These are phyloP conservation scores for Globisporangium camurandrum DNA, from an alignment of 352 stramenopile genomes.

Conservation along the genomic window DNA sequence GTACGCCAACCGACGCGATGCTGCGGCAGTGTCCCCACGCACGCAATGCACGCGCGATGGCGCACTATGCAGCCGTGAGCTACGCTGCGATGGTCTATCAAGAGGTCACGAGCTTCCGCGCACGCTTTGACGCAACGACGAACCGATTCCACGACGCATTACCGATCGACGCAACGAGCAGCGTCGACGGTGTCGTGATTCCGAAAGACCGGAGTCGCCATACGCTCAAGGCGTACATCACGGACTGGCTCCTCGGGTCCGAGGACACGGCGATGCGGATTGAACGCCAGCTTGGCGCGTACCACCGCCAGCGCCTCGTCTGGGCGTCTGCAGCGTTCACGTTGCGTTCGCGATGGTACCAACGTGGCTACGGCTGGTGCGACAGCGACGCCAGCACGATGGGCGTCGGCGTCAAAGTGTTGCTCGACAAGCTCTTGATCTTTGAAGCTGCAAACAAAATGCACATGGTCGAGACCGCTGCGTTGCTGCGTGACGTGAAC, in stretches of 20 bases:
- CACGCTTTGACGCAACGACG: slow-evolving; percentile 30
- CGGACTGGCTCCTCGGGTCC: slow-evolving; percentile 55
- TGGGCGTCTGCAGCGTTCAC: slow-evolving; percentile 55
- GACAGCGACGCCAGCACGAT: slow-evolving; percentile 36
- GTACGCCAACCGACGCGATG: slow-evolving; percentile 36
- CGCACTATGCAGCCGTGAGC: slow-evolving; percentile 56
- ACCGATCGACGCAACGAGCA: slow-evolving; percentile 30
- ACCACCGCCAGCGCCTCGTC: slow-evolving; percentile 40
- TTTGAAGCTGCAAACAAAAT: slow-evolving; percentile 69
- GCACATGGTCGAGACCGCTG: slow-evolving; percentile 64
- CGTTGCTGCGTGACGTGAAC: slow-evolving; percentile 47
- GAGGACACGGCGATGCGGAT: slow-evolving; percentile 42
- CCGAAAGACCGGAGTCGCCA: slow-evolving; percentile 36
- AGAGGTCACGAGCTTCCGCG: slow-evolving; percentile 45
- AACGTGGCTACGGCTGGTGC: slow-evolving; percentile 58
- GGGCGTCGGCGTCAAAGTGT: slow-evolving; percentile 57
- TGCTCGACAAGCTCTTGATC: slow-evolving; percentile 44
- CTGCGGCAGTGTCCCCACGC: slow-evolving; percentile 35
- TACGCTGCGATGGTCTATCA: slow-evolving; percentile 52
- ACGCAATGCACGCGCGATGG: slow-evolving; percentile 51
- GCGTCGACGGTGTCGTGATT: slow-evolving; percentile 28
- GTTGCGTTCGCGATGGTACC: slow-evolving; percentile 56
- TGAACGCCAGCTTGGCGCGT: slow-evolving; percentile 31
- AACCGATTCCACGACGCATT: slow-evolving; percentile 36
- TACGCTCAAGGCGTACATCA: slow-evolving; percentile 36